phyloP scores from a whole-genome alignment of 2,329 filamentous ascomycete genomes.

The Delphinella strobiligena region DNA sequence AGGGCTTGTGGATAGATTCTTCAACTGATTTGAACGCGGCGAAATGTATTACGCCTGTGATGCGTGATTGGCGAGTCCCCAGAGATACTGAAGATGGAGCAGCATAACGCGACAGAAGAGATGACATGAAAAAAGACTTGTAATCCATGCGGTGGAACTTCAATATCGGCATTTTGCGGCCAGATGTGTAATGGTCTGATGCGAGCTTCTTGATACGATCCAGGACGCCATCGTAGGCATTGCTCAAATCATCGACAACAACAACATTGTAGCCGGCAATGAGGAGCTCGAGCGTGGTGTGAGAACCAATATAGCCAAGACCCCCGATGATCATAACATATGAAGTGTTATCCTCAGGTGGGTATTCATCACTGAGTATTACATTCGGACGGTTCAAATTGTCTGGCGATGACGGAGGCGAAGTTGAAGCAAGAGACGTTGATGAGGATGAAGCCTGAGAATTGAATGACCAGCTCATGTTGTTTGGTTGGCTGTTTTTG shows the following conservation, averaged over 20 bases:
- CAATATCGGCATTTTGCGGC: constrained; percentile 29
- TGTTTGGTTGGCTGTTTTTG: too few species aligned
- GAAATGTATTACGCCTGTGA: constrained; percentile 56
- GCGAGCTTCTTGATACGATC: constrained; percentile 25
- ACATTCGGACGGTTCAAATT: too few species aligned
- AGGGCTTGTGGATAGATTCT: constrained; percentile 48
- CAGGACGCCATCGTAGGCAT: constrained; percentile 22
- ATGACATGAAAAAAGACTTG: constrained; percentile 22
- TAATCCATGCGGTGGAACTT: constrained; percentile 39
- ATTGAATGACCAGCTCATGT: too few species aligned
- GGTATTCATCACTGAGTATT: too few species aligned
- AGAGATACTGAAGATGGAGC: constrained; percentile 21
- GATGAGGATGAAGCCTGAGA: too few species aligned
- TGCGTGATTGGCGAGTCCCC: constrained; percentile 33
- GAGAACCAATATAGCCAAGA: too few species aligned
- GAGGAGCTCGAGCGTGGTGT: constrained; percentile 42
- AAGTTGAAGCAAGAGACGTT: too few species aligned
- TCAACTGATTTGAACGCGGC: constrained; percentile 55
- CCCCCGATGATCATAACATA: too few species aligned
- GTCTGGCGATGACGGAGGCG: too few species aligned
- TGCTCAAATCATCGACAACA: constrained; percentile 33
- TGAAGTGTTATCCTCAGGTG: too few species aligned
- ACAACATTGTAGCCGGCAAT: constrained; percentile 44
- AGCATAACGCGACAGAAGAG: constrained; percentile 21
- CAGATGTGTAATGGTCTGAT: constrained; percentile 24